Evolutionary conservation across 805 yeast genomes (phyloP).

Genomic region (Tetrapisispora fleetii): DNA sequence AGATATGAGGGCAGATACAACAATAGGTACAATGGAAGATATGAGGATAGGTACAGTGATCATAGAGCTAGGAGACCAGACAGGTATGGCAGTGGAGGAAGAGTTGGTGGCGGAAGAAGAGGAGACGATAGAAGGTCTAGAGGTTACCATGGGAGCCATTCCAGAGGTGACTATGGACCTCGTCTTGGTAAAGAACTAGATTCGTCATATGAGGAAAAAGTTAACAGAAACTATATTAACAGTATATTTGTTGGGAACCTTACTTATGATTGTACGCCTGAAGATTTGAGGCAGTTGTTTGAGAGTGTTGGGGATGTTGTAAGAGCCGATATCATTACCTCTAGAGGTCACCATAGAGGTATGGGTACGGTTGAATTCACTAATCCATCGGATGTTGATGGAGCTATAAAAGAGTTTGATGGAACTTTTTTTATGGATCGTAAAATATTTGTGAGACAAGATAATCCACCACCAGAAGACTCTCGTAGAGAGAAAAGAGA

Average conservation of each 20-base stretch:
- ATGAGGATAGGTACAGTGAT: constrained; percentile 30
- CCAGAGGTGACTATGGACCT: constrained; percentile 22
- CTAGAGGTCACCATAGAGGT: constrained; percentile 74
- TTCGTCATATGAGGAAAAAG: constrained; percentile 21
- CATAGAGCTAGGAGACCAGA: constrained; percentile 13
- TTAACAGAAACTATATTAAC: constrained; percentile 52
- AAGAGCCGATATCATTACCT: constrained; percentile 73
- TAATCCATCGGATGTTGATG: constrained; percentile 50
- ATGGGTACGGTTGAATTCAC: constrained; percentile 87
- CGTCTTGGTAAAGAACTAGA: constrained; percentile 16
- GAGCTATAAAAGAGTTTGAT: constrained; percentile 62
- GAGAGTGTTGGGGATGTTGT: constrained; percentile 53
- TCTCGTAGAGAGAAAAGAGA: constrained; percentile 8
- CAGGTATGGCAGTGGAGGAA: background rate
- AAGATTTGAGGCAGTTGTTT: constrained; percentile 51
- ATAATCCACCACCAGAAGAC: constrained; percentile 66
- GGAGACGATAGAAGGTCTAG: constrained; percentile 25
- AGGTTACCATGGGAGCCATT: constrained; percentile 4
- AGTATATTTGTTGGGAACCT: constrained; percentile 67
- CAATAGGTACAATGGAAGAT: constrained; percentile 27
- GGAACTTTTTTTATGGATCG: constrained; percentile 60
- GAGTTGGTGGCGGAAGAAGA: constrained; percentile 27
- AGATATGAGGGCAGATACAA: constrained; percentile 15
- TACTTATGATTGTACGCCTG: constrained; percentile 53
- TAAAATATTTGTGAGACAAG: constrained; percentile 81